Conservation (phyloP, 352 stramenopile genomes). For the Globisporangium apiculatum region DNA sequence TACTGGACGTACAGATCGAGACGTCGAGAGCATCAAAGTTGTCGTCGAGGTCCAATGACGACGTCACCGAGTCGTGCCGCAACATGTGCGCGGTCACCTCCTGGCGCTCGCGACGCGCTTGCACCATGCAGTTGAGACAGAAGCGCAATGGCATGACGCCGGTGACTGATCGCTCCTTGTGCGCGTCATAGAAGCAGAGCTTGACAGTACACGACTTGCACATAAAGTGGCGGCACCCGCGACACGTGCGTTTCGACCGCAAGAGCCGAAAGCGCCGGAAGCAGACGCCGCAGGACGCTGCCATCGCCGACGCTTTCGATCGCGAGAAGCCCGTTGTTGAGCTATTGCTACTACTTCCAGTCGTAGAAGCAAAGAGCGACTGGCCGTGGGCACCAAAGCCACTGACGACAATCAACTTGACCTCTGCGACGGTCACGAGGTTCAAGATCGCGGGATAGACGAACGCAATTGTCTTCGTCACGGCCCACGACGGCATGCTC, state of each 20-base stretch:
- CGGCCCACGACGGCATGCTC: slow-evolving; percentile 24
- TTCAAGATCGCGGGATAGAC: slow-evolving; percentile 27
- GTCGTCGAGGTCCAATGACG: slow-evolving; percentile 2
- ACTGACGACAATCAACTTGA: slow-evolving; percentile 19
- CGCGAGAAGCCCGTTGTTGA: neutral
- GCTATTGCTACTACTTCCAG: slow-evolving; percentile 2
- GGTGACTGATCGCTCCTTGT: slow-evolving; percentile 23
- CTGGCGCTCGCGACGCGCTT: slow-evolving; percentile 18
- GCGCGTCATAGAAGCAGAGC: slow-evolving; percentile 26
- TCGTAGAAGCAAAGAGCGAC: neutral
- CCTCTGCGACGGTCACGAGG: slow-evolving; percentile 25
- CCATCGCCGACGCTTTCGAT: slow-evolving; percentile 3
- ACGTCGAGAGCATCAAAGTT: slow-evolving; percentile 4
- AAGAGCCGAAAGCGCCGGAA: slow-evolving; percentile 31
- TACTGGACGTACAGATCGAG: slow-evolving; percentile 8
- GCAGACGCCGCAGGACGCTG: slow-evolving; percentile 25
- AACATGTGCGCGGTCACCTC: slow-evolving; percentile 8
- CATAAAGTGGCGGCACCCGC: slow-evolving; percentile 17
- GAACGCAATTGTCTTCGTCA: slow-evolving; percentile 34
- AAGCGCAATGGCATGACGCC: slow-evolving; percentile 24
- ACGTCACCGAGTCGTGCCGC: slow-evolving; percentile 7
- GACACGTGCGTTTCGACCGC: slow-evolving; percentile 25
- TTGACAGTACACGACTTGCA: slow-evolving; percentile 29
- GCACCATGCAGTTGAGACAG: slow-evolving; percentile 25
- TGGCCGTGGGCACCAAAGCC: slow-evolving; percentile 5